Percentiles rank a stretch among this genome's conserved stretches.
Evolutionary conservation across 2,329 filamentous ascomycete species (phyloP).

Genomic region (Calonectria naviculata): DNA sequence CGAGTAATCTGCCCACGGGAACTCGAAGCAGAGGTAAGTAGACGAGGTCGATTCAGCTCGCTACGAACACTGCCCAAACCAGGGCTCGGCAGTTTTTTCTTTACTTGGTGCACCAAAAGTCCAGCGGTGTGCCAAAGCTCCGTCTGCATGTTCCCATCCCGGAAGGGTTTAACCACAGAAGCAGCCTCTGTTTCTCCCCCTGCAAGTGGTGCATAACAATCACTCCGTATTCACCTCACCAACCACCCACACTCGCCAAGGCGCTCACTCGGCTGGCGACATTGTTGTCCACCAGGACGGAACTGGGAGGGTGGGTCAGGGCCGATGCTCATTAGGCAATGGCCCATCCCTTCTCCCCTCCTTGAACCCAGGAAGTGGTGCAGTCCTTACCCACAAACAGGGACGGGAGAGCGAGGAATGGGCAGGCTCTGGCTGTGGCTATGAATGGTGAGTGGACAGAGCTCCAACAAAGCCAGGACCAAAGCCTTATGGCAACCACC

Average conservation of each 20-base stretch:
- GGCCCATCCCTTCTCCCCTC: slow-evolving; percentile 23
- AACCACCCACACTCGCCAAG: slow-evolving; percentile 9
- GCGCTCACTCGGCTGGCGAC: slow-evolving; percentile 34
- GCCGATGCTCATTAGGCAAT: slow-evolving; percentile 48
- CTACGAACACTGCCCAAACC: slow-evolving; percentile 38
- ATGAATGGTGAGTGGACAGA: slow-evolving; percentile 12
- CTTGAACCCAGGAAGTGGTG: slow-evolving; percentile 22
- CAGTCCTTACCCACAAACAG: slow-evolving; percentile 22
- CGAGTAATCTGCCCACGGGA: neutral
- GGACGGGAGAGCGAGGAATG: slow-evolving; percentile 10
- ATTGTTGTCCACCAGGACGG: slow-evolving; percentile 31
- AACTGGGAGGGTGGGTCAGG: slow-evolving; percentile 42
- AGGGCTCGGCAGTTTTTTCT: slow-evolving; percentile 6
- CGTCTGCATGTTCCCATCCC: slow-evolving; percentile 14
- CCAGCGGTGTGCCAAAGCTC: slow-evolving; percentile 37
- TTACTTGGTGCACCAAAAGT: slow-evolving; percentile 20
- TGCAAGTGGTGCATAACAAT: neutral
- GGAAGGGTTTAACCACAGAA: slow-evolving; percentile 23
- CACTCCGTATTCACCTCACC: neutral
- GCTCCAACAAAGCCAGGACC: slow-evolving; percentile 14
- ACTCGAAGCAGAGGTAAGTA: slow-evolving; percentile 3
- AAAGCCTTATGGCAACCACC: slow-evolving; percentile 17
- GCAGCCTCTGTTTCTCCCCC: neutral
- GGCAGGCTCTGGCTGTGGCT: neutral
- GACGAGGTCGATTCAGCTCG: slow-evolving; percentile 21